Evolutionary conservation across 345 rosid genomes (phyloP), one percentile per base, ranked within the genome.

Genomic region (Punica granatum): DNA sequence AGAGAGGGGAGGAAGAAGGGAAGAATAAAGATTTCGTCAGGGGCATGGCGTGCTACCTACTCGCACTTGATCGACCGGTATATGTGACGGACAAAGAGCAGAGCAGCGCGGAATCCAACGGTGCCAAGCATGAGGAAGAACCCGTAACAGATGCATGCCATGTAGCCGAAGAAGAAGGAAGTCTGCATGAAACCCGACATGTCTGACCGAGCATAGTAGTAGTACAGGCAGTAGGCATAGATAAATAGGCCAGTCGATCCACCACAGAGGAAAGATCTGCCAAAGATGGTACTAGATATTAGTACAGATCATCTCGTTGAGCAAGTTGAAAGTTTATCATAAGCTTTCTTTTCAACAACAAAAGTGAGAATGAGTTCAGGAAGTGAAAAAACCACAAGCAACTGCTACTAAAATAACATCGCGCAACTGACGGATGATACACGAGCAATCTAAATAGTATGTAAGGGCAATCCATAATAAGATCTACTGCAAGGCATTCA

Each of bases 171-270:
- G 82, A 79, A 82, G 71, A 82, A 82, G 9, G 86, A 82, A 66
- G 82, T 79, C 70, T 82, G 82, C 86, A 82, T 79, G 78, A 82
- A 79, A 16, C 86, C 86, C 5, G 86, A 82, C 83, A 79, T 79
- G 42, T 79, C 80, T 0, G 86, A 79, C 58, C 80, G 69, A 8
- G 86, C 82, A 33, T 71, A 77, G 63, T 77, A 79, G 78, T 79
- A 82, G 75, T 82, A 79, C 65, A 79, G 62, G 80, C 86, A 82
- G 61, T 79, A 82, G 39, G 72, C 83, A 60, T 79, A 79, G 63
- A 79, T 73, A 44, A 79, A 82, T 19, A 79, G 48, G 49, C 86
- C 83, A 26, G 81, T 79, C 26, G 86, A 82, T 63, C 83, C 86
- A 63, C 83, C 83, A 36, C 86, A 82, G 7, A 82, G 80, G 56